Base-by-base conservation (phyloP, 345 rosid species). In the Ceriops tagal region DNA sequence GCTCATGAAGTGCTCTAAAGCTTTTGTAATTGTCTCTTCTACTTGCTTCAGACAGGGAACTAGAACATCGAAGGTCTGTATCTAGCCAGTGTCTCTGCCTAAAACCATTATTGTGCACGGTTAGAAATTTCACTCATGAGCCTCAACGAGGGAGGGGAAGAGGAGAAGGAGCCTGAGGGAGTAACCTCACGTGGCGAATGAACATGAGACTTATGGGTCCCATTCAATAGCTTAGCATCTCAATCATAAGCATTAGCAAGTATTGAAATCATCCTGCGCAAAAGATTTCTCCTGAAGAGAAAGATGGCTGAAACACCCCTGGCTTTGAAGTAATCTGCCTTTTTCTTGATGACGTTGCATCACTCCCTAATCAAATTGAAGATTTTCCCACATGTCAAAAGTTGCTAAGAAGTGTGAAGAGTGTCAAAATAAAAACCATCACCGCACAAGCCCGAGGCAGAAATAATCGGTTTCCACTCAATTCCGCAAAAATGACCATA, bases 151-250 rank as follows among this genome's bases (percentile, higher is more conserved):
- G 55, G 46, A 52, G 9, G 10, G 55, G 11, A 68, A 53, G 66
- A 71, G 58, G 27, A 53, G 26, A 21, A 13, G 4, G 27, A 24
- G 13, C 26, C 2, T 2, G 11, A 53, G 56, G 60, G 27, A 31
- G 55, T 47, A 43, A 88, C 99, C 97, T 92, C 99, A 21, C 72
- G 80, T 31, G 85, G 88, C 35, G 96, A 92, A 83, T 92, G 99
- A 72, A 87, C 92, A 34, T 95, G 98, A 67, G 99, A 95, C 79
- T 92, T 95, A 84, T 90, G 99, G 67, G 93, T 95, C 51, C 93
- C 99, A 37, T 92, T 95, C 32, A 92, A 77, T 62, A 65, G 83
- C 85, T 87, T 89, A 49, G 78, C 86, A 67, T 83, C 81, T 77
- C 87, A 85, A 73, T 95, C 99, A 53, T 95, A 90, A 28, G 89